A percentile compares a stretch with the other conserved stretches of the same genome.
These are phyloP conservation scores for Cicer yamashitae DNA, from an alignment of 306 rosid genomes.

Conservation along the genomic window DNA sequence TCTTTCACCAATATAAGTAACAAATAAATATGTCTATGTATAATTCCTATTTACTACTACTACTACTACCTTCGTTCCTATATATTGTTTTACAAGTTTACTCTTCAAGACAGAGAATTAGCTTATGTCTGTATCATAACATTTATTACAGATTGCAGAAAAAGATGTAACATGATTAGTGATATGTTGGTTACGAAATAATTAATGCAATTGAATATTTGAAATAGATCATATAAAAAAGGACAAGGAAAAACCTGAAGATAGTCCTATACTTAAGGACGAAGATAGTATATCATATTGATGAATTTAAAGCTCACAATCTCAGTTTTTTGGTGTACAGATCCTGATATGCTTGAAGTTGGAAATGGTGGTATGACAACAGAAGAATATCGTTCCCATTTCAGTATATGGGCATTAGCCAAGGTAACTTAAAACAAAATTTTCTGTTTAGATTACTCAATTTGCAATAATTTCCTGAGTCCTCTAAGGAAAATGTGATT, in stretches of 20 bases:
- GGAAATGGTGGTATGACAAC: slow-evolving; percentile 85
- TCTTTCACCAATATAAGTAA: slow-evolving; percentile 16
- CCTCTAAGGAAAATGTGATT: background rate
- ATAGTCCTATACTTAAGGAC: too few relatives aligned
- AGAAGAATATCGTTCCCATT: slow-evolving; percentile 81
- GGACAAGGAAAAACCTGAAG: too few relatives aligned
- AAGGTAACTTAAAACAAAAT: slow-evolving; percentile 53
- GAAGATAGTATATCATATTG: background rate
- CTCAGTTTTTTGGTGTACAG: slow-evolving; percentile 43
- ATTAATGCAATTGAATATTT: too few relatives aligned
- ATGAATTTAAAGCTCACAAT: slow-evolving; percentile 16
- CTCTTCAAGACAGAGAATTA: too few relatives aligned
- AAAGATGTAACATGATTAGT: too few relatives aligned
- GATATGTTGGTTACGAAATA: too few relatives aligned
- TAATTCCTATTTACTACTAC: slow-evolving; percentile 9
- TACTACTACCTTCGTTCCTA: too few relatives aligned
- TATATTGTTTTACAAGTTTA: too few relatives aligned
- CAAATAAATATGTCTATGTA: background rate
- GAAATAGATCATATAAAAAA: too few relatives aligned
- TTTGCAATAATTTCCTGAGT: background rate
- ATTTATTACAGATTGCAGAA: too few relatives aligned
- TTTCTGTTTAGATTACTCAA: slow-evolving; percentile 18
- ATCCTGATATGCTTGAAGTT: slow-evolving; percentile 90
- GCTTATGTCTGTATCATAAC: too few relatives aligned
- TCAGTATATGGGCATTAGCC: slow-evolving; percentile 79